Evolutionary conservation across 441 rosid genomes (phyloP), one percentile per base, ranked within the genome.

Genomic region (Euphorbia schlechtendalii): DNA sequence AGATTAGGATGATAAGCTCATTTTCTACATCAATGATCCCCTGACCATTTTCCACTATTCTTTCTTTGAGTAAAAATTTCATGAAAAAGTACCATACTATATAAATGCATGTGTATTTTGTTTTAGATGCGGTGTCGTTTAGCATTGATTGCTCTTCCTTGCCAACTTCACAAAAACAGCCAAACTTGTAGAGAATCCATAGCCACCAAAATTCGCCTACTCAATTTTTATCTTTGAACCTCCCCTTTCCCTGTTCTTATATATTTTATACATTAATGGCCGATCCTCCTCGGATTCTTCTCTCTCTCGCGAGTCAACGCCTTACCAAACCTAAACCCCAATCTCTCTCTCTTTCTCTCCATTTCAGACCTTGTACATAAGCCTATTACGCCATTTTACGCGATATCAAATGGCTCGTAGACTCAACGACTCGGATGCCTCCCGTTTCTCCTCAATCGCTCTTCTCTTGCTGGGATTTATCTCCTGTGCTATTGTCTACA

Each of bases 401-500:
- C 69, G 36, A 56, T 38, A 64, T 71, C 24, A 27, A 68, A 88
- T 86, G 96, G 85, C 77, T 81, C 93, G 91, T 60, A 71, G 80
- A 69, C 84, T 67, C 67, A 76, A 64, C 79, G 92, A 90, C 71
- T 65, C 73, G 0, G 88, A 85, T 34, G 63, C 84, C 65, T 71
- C 83, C 72, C 90, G 90, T 72, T 85, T 82, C 69, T 63, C 91
- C 34, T 72, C 81, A 67, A 60, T 78, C 40, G 51, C 77, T 12
- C 85, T 90, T 77, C 80, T 86, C 57, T 56, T 80, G 14, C 69
- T 83, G 64, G 86, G 82, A 57, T 61, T 81, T 56, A 72, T 84
- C 78, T 85, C 95, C 5, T 88, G 86, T 65, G 71, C 81, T 24
- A 43, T 87, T 51, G 85, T 79, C 74, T 93, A 90, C 83, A 74